Percentiles rank a stretch among this genome's conserved stretches.
Conservation (phyloP, 805 yeast genomes). For the Metschnikowia cerradonensis region DNA sequence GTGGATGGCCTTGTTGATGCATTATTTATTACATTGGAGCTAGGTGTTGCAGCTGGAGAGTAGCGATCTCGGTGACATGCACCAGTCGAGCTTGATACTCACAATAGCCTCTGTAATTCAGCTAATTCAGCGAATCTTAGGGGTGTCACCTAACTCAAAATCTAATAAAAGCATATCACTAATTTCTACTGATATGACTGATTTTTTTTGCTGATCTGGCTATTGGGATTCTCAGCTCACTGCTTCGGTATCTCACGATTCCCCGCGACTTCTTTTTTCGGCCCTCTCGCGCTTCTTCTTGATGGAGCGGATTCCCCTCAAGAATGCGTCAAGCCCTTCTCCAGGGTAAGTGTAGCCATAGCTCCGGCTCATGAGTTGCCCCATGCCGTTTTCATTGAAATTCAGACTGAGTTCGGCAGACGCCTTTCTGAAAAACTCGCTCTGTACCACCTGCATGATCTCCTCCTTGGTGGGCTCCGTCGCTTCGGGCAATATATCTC, state of each 20-base stretch:
- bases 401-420: slow-evolving; percentile 40
- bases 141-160: too few relatives aligned
- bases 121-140: too few relatives aligned
- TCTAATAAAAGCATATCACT: too few relatives aligned
- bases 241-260: neutral
- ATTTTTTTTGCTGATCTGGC: too few relatives aligned
- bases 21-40: too few relatives aligned
- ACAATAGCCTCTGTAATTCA: too few relatives aligned
- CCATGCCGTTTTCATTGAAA: slow-evolving; percentile 40
- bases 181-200: too few relatives aligned
- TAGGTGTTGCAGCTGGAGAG: too few relatives aligned
- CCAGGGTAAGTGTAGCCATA: slow-evolving; percentile 49
- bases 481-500: slow-evolving; percentile 39
- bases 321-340: slow-evolving; percentile 52
- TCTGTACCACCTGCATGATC: slow-evolving; percentile 41
- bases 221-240: neutral
- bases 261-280: too few relatives aligned
- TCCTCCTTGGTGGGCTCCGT: slow-evolving; percentile 35
- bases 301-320: slow-evolving; percentile 38
- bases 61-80: too few relatives aligned
- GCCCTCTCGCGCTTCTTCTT: neutral
- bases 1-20: too few relatives aligned
- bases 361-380: slow-evolving; percentile 45
- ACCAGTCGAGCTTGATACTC: too few relatives aligned
- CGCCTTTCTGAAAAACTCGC: slow-evolving; percentile 47